phyloP scores from a whole-genome alignment of 2,329 filamentous ascomycete species.

The Pseudogymnoascus sp. region DNA sequence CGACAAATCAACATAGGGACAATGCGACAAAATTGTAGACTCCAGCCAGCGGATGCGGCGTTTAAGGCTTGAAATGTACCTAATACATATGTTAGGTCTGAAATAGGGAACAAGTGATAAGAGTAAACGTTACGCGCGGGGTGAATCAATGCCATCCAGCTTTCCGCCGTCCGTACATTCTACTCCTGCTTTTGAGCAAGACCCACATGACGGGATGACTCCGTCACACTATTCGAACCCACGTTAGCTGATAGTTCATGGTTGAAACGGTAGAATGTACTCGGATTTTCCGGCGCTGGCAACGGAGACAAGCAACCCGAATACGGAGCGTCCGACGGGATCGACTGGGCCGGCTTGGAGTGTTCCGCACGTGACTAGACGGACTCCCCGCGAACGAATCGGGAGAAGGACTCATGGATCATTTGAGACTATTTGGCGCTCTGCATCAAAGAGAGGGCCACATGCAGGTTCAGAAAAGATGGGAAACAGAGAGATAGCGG shows the following conservation, averaged over 20 bases:
- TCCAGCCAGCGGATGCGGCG: conserved; percentile 40
- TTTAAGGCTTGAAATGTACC: conserved; percentile 33
- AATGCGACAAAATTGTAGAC: conserved; percentile 34
- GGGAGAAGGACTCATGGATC: neutral
- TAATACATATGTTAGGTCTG: conserved; percentile 14
- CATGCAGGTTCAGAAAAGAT: neutral
- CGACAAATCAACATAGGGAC: conserved; percentile 36
- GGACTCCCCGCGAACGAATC: neutral
- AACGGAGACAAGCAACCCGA: conserved; percentile 25
- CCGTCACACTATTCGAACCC: conserved; percentile 36
- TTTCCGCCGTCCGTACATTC: conserved; percentile 39
- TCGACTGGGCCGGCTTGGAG: neutral
- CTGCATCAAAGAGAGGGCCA: neutral
- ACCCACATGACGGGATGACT: conserved; percentile 34
- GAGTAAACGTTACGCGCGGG: conserved; percentile 32
- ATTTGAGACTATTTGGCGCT: neutral
- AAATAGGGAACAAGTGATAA: neutral
- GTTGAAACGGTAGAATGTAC: conserved; percentile 23
- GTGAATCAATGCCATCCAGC: conserved; percentile 32
- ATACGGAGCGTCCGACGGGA: conserved; percentile 9
- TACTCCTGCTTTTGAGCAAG: conserved; percentile 36
- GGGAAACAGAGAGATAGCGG: neutral
- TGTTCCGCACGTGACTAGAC: neutral
- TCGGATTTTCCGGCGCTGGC: conserved; percentile 43
- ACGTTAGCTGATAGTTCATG: neutral